phyloP scores from a whole-genome alignment of 2,329 filamentous ascomycete genomes.

The Davidsoniella virescens region DNA sequence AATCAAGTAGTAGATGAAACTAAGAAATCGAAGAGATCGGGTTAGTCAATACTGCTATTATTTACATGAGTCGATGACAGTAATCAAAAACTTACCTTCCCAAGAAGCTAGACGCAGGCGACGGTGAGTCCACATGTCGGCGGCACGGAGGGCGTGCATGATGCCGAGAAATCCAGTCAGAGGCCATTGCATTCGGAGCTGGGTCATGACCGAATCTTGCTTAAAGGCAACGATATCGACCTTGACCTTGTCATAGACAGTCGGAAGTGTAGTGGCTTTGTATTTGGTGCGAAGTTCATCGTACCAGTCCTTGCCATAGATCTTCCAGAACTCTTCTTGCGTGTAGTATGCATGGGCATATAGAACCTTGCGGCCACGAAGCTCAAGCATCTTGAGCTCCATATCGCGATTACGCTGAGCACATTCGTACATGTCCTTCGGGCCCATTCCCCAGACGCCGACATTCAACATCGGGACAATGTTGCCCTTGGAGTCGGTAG shows the following conservation, averaged over 20 bases:
- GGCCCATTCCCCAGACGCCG: conserved; percentile 42
- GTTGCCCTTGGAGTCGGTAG: conserved; percentile 17
- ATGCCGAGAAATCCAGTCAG: conserved; percentile 9
- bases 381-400: conserved; percentile 40
- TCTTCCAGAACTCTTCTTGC: conserved; percentile 50
- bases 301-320: conserved; percentile 45
- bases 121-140: conserved; percentile 9
- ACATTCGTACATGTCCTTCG: conserved; percentile 21
- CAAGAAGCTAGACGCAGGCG: conserved; percentile 10
- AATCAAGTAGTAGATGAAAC: background rate
- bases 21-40: background rate
- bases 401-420: conserved; percentile 35
- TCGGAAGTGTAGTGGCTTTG: conserved; percentile 40
- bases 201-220: background rate
- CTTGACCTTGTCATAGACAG: conserved; percentile 52
- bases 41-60: background rate
- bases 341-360: conserved; percentile 55
- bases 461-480: conserved; percentile 35
- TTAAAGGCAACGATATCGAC: conserved; percentile 19
- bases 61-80: background rate
- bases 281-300: conserved; percentile 42
- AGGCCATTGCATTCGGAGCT: conserved; percentile 11
- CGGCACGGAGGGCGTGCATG: conserved; percentile 4
- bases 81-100: conserved; percentile 1
- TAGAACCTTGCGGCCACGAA: conserved; percentile 52